These are phyloP conservation scores for Scheffersomyces parashehatae DNA, from an alignment of 1,139 yeast species.

Conservation along the genomic window DNA sequence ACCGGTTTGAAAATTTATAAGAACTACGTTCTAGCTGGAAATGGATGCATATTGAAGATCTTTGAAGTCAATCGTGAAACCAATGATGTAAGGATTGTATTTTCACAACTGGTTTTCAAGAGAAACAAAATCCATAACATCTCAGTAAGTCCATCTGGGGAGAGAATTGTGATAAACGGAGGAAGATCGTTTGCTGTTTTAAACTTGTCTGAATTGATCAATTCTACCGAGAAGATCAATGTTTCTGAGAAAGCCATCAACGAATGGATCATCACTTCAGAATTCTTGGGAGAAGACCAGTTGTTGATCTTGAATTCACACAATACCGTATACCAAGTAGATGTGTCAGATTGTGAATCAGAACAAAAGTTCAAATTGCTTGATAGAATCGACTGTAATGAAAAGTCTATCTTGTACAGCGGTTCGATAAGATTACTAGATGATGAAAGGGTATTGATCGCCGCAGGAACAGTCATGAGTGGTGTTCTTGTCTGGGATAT, in stretches of 20 bases:
- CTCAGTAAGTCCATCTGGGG: slow-evolving; percentile 30
- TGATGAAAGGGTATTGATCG: slow-evolving; percentile 48
- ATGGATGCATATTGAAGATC: slow-evolving; percentile 67
- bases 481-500: slow-evolving; percentile 83
- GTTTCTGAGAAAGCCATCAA: slow-evolving; percentile 51
- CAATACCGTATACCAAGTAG: slow-evolving; percentile 60
- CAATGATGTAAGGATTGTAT: slow-evolving; percentile 37
- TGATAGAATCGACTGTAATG: slow-evolving; percentile 55
- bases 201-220: slow-evolving; percentile 22
- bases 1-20: slow-evolving; percentile 56
- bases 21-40: slow-evolving; percentile 58
- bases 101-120: slow-evolving; percentile 51
- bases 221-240: background rate
- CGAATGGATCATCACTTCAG: slow-evolving; percentile 77
- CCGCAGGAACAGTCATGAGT: slow-evolving; percentile 92
- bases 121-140: slow-evolving; percentile 83
- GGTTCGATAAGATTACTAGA: slow-evolving; percentile 64
- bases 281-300: slow-evolving; percentile 40
- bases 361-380: slow-evolving; percentile 22
- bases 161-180: slow-evolving; percentile 60
- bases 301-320: slow-evolving; percentile 75
- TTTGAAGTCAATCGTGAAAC: slow-evolving; percentile 39
- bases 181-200: slow-evolving; percentile 65
- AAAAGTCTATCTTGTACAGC: slow-evolving; percentile 82
- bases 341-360: slow-evolving; percentile 17